A percentile compares a stretch with the other conserved stretches of the same genome.
Conservation (phyloP, 495 filamentous ascomycete genomes). For the Talaromyces liani region DNA sequence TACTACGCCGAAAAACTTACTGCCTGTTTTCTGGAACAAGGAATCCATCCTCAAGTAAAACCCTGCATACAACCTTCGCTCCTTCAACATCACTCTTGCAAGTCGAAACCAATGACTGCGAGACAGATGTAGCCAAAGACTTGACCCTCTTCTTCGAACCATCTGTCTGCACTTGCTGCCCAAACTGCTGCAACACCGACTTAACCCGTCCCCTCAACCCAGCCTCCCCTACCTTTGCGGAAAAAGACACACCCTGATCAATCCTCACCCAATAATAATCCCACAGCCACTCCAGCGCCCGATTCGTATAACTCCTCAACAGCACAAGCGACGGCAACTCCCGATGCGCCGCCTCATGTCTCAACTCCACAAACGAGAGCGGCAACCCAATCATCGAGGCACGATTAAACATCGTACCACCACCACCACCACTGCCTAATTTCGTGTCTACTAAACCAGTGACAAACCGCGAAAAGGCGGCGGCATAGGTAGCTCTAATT, state of each 20-base stretch:
- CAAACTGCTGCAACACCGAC: neutral
- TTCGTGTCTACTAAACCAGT: slow-evolving; percentile 78
- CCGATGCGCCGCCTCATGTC: slow-evolving; percentile 86
- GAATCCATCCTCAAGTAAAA: slow-evolving; percentile 22
- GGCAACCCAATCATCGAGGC: slow-evolving; percentile 71
- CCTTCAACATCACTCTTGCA: slow-evolving; percentile 19
- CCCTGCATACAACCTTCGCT: slow-evolving; percentile 15
- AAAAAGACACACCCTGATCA: slow-evolving; percentile 9
- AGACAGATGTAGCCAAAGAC: slow-evolving; percentile 17
- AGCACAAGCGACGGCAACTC: slow-evolving; percentile 68
- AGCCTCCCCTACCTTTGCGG: neutral
- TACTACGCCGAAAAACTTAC: slow-evolving; percentile 15
- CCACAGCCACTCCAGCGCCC: slow-evolving; percentile 82
- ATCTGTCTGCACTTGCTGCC: slow-evolving; percentile 5
- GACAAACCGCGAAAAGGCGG: slow-evolving; percentile 69
- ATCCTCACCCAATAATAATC: slow-evolving; percentile 65
- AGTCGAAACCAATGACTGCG: slow-evolving; percentile 19
- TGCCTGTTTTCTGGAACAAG: slow-evolving; percentile 22
- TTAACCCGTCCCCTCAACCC: neutral
- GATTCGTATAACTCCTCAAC: slow-evolving; percentile 54
- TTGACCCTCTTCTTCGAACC: slow-evolving; percentile 24
- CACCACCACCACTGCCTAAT: slow-evolving; percentile 51
- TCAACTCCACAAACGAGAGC: slow-evolving; percentile 77
- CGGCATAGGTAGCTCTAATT: slow-evolving; percentile 48
- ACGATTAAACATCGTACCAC: slow-evolving; percentile 74